A percentile compares a stretch with the other conserved stretches of the same genome.
These are phyloP conservation scores for Fusarium haematococcum DNA, from an alignment of 2,329 filamentous ascomycete species.

Conservation along the genomic window DNA sequence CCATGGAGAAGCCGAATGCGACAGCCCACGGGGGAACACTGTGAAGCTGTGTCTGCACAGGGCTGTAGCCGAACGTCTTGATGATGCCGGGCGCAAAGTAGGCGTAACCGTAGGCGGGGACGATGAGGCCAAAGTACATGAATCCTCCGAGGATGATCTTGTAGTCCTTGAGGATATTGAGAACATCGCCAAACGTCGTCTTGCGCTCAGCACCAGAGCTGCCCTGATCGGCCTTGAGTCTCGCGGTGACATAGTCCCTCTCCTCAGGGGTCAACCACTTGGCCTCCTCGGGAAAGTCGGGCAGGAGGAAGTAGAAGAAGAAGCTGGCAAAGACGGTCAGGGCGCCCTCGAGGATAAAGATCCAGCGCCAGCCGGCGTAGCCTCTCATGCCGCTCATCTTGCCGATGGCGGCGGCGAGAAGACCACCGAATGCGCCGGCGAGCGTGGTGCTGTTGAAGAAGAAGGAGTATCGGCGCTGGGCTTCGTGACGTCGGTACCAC, in stretches of 20 bases:
- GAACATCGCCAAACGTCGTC: conserved; percentile 69
- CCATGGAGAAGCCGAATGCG: conserved; percentile 83
- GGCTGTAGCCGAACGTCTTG: conserved; percentile 70
- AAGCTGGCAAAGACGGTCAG: conserved; percentile 72
- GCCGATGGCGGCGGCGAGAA: conserved; percentile 88
- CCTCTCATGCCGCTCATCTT: conserved; percentile 80
- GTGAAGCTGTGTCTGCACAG: conserved; percentile 69
- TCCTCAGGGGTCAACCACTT: conserved; percentile 81
- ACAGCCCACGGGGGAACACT: conserved; percentile 71
- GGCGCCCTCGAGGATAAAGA: conserved; percentile 82
- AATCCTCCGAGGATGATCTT: conserved; percentile 80
- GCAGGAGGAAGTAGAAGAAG: conserved; percentile 76
- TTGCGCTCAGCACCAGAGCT: conserved; percentile 71
- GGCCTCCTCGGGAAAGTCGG: conserved; percentile 79
- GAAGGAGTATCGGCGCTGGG: conserved; percentile 91
- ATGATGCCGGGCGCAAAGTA: conserved; percentile 83
- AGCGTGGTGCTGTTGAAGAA: conserved; percentile 89
- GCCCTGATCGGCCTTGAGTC: conserved; percentile 77
- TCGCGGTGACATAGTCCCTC: conserved; percentile 72
- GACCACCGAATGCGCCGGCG: conserved; percentile 86
- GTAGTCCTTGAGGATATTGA: conserved; percentile 76
- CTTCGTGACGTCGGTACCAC: conserved; percentile 91
- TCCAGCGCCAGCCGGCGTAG: conserved; percentile 83
- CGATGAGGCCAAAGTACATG: conserved; percentile 85
- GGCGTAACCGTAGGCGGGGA: conserved; percentile 82